Base-by-base conservation (phyloP, 257 asterid species). In the Nicotiana undulata region DNA sequence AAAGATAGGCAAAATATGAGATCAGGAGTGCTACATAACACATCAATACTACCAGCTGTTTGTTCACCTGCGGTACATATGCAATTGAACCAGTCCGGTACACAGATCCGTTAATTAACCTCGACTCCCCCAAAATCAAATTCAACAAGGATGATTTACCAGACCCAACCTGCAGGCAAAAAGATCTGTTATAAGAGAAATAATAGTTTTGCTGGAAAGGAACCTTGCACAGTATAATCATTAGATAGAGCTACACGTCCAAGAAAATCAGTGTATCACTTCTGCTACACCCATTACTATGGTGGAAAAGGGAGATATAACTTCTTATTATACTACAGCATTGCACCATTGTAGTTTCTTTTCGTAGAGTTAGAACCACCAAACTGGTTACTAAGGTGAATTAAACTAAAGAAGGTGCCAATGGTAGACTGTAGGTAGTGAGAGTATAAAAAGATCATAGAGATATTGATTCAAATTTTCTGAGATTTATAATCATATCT, bases 141-240 rank as follows among this genome's bases (percentile, higher is more conserved):
- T 92, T 93, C 76, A 95, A 82, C 76, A 95, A 88, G 58, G 98
- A 91, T 53, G 99, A 95, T 90, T 95, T 95, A 63, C 99, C 99
- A 26, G 99, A 95, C 52, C 99, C 98, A 84, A 95, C 97, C 99
- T 95, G 87, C 76, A 83, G 82, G 32, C 66, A 40, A n/a, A 84
- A 32, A 49, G 55, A 75, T 37, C 67, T 40, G 18, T 59, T 29
- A 51, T 68, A 49, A 79, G 81, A 46, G 52, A 32, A 83, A 29
- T 12, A 40, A 40, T 12, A 49, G 32, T 37, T 49, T 37, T 74
- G 63, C 44, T 7, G 24, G 78, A 28, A 72, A 72, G 40, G 65
- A 55, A 16, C 18, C 49, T 13, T 17, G 78, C 60, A 46, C 60
- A 72, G 16, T 13, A 44, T 18, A 74, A 49, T 31, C 78, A 49